A percentile compares a stretch with the other conserved stretches of the same genome.
Conservation (phyloP, 2,329 filamentous ascomycete genomes). For the Fusarium tupiense region DNA sequence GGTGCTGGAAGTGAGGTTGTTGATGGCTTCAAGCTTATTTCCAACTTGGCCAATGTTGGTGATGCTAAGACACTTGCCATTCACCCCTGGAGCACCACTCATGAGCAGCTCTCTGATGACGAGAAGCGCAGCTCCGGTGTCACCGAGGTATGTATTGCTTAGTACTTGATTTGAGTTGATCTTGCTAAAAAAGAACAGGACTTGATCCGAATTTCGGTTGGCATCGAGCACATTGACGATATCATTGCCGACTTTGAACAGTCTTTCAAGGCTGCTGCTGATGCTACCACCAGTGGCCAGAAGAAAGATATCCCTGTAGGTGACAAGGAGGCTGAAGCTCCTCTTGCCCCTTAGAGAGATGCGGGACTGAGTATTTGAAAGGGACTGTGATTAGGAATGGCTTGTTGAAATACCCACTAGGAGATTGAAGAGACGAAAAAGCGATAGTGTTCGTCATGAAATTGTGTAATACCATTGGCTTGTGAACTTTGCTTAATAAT, state of each 20-base stretch:
- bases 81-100: slow-evolving; percentile 94
- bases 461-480: not conserved
- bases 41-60: slow-evolving; percentile 94
- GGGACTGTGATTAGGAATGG: slow-evolving; percentile 4
- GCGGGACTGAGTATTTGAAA: not conserved
- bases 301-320: slow-evolving; percentile 33
- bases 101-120: slow-evolving; percentile 87
- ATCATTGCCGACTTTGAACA: slow-evolving; percentile 97
- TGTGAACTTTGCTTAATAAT: not conserved
- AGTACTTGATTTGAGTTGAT: not conserved
- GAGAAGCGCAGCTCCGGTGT: slow-evolving; percentile 85
- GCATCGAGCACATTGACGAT: slow-evolving; percentile 96
- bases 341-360: slow-evolving; percentile 32
- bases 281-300: slow-evolving; percentile 51
- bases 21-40: slow-evolving; percentile 93
- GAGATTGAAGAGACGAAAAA: slow-evolving; percentile 5
- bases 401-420: slow-evolving; percentile 29
- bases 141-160: slow-evolving; percentile 67
- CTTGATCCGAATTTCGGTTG: slow-evolving; percentile 93
- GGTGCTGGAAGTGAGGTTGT: slow-evolving; percentile 87
- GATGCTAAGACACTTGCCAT: slow-evolving; percentile 96
- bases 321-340: slow-evolving; percentile 52
- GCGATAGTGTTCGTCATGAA: not conserved
- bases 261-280: slow-evolving; percentile 74
- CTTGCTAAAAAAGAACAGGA: slow-evolving; percentile 62